Conservation (phyloP, 2,329 filamentous ascomycete species). For the Thielaviopsis ethacetica region DNA sequence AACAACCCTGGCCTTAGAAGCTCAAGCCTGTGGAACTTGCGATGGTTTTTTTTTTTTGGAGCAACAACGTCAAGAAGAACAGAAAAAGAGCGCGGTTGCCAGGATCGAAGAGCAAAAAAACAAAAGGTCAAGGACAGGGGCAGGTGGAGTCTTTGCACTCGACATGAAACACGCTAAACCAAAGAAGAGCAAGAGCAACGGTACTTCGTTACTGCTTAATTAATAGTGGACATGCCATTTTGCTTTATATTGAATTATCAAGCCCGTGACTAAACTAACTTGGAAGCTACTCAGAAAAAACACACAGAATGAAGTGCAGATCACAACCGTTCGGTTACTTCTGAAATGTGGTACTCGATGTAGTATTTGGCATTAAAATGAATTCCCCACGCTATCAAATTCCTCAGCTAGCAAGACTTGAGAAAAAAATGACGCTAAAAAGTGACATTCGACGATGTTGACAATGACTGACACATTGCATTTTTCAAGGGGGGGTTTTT, state of each 20-base stretch:
- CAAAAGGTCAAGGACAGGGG: too few relatives aligned
- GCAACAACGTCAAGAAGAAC: neutral
- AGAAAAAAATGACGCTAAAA: neutral
- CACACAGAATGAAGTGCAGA: neutral
- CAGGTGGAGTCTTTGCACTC: neutral
- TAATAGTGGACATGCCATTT: neutral
- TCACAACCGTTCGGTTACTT: neutral
- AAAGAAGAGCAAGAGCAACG: neutral
- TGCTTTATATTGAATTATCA: neutral
- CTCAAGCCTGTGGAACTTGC: too few relatives aligned
- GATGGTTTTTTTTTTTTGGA: neutral
- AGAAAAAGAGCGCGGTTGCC: neutral
- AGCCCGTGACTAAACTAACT: neutral
- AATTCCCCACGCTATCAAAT: neutral
- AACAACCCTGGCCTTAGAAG: neutral
- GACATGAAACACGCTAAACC: neutral
- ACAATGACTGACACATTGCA: too few relatives aligned
- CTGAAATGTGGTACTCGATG: neutral
- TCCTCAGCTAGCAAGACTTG: neutral
- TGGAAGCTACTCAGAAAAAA: neutral
- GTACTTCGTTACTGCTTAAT: neutral
- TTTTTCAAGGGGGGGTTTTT: too few relatives aligned
- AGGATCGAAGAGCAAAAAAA: neutral
- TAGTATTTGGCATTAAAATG: neutral
- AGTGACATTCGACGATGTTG: neutral